Base-by-base conservation (phyloP, 2,329 filamentous ascomycete species). In the Alternaria consortialis region DNA sequence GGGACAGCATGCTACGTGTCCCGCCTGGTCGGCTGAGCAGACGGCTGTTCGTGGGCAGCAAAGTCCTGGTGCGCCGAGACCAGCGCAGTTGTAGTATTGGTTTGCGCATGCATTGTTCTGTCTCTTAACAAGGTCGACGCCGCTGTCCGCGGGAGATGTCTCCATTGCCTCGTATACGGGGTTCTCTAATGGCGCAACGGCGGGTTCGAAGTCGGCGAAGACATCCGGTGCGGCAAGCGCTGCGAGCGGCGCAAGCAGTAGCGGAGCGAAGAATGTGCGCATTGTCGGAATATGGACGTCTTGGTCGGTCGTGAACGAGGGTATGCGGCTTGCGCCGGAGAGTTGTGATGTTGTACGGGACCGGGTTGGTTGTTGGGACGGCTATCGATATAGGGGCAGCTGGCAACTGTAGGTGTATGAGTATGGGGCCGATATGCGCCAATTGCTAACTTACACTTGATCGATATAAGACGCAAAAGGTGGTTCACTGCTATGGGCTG, bases 1-100 rank as follows among this genome's bases (percentile, higher is more conserved):
- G 0, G 86, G 86, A 76, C 87, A 90, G 80, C 87, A 90, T 25
- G 87, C 87, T 55, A 89, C 84, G 62, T 88, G 81, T 55, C 86
- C 82, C 37, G 82, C 84, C 40, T 77, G 76, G 74, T 90, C 87
- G 52, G 82, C 81, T 42, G 84, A 82, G 78, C 87, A 90, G 58
- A 82, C 80, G 23, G 85, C 82, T 50, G 80, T 81, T 40, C 79
- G 76, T 34, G 78, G 79, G 75, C 87, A 90, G 80, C 87, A 90
- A 56, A 86, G 80, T 39, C 81, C 80, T 2, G 84, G 77, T 5
- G 84, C 84, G 54, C 83, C 84, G 39, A 87, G 74, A 60, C 81
- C 80, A 32, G 79, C 78, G 76, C 87, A 89, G 43, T 80, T 78
- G 58, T 79, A 82, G 77, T 86, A 87, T 58, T 81, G 81, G 20